phyloP scores from a whole-genome alignment of 495 filamentous ascomycete genomes.

The Penicillium longicatenatum region DNA sequence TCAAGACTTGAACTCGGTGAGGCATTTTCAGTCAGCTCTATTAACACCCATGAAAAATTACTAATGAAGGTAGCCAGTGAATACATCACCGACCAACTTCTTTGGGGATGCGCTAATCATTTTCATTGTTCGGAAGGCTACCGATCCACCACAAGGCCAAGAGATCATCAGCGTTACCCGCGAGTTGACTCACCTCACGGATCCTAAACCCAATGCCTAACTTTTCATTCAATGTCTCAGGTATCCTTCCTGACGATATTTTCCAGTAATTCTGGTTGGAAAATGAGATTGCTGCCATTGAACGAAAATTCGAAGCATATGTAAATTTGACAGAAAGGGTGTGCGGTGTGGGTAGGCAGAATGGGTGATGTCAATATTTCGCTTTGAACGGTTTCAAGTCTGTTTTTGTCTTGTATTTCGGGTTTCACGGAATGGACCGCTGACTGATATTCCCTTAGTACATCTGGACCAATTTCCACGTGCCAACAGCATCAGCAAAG shows the following conservation, averaged over 20 bases:
- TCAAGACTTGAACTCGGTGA: too few relatives aligned
- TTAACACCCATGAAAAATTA: too few relatives aligned
- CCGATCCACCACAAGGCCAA: neutral
- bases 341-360: neutral
- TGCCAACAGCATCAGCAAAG: conserved; percentile 5
- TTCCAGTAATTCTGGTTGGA: neutral
- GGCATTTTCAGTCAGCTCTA: too few relatives aligned
- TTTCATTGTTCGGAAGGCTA: neutral
- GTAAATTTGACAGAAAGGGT: neutral
- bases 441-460: conserved; percentile 13
- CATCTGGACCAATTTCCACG: conserved; percentile 3
- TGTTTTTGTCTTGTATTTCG: neutral
- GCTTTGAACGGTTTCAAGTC: conserved; percentile 4
- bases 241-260: neutral
- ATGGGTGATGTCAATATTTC: neutral
- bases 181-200: neutral
- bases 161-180: neutral
- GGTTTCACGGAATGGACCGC: conserved; percentile 2
- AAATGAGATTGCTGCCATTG: neutral
- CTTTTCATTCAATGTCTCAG: neutral
- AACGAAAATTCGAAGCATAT: neutral
- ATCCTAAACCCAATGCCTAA: neutral
- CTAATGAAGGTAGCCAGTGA: too few relatives aligned
- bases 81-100: too few relatives aligned
- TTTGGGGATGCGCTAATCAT: too few relatives aligned